Conservation (phyloP, 208 protist genomes). For the Leishmania braziliensis region DNA sequence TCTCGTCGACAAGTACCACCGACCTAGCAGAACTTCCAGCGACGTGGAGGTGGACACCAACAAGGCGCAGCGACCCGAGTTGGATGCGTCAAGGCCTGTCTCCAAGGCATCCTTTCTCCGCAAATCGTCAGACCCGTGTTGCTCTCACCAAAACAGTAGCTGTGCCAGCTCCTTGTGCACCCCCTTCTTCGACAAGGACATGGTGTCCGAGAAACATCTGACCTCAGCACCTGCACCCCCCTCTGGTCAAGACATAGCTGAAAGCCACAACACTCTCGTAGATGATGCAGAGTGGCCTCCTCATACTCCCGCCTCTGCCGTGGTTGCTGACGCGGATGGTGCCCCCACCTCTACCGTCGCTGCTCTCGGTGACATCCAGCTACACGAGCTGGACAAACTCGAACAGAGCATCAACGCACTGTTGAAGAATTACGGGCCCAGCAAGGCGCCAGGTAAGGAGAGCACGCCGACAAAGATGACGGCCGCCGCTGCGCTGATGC, state of each 20-base stretch:
- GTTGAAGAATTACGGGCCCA: slow-evolving; percentile 15
- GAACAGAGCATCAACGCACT: slow-evolving; percentile 28
- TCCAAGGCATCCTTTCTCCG: neutral
- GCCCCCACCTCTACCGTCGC: neutral
- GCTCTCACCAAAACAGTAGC: neutral
- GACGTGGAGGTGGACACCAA: neutral
- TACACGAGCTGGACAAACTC: slow-evolving; percentile 27
- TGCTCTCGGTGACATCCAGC: slow-evolving; percentile 3
- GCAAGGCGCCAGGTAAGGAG: neutral
- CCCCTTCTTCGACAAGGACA: neutral
- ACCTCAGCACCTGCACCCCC: neutral
- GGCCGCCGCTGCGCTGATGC: neutral
- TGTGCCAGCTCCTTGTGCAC: neutral
- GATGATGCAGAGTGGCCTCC: neutral
- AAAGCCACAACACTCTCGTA: neutral
- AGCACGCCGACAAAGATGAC: slow-evolving; percentile 2
- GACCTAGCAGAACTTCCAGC: neutral
- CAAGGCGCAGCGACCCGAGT: neutral
- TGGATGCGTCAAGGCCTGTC: neutral
- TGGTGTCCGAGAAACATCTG: neutral
- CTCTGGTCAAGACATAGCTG: neutral
- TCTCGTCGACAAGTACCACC: neutral
- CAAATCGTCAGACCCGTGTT: neutral
- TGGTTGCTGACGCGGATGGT: too few species aligned
- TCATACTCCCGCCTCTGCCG: neutral